These are phyloP conservation scores for Cicer arietinum DNA, from an alignment of 306 rosid genomes.

Conservation along the genomic window DNA sequence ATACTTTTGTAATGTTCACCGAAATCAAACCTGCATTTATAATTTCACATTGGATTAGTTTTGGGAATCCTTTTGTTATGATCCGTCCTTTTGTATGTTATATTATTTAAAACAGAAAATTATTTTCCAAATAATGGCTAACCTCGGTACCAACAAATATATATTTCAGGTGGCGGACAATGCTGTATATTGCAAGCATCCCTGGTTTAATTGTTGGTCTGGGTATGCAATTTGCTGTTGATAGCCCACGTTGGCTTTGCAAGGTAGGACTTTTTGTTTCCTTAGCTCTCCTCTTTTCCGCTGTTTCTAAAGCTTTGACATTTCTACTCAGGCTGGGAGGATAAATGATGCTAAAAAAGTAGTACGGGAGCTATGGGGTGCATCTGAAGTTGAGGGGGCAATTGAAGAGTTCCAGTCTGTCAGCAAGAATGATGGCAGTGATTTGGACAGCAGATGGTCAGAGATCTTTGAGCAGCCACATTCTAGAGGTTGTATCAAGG, in stretches of 20 bases:
- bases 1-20: conserved; percentile 1
- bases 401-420: conserved; percentile 78
- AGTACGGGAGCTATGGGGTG: conserved; percentile 79
- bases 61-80: neutral
- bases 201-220: conserved; percentile 73
- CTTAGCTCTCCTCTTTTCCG: conserved; percentile 21
- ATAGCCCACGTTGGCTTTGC: conserved; percentile 96
- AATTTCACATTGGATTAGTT: conserved; percentile 17
- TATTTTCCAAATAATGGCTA: conserved; percentile 34
- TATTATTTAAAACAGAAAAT: conserved; percentile 4
- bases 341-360: conserved; percentile 66
- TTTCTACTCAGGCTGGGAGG: conserved; percentile 72
- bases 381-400: conserved; percentile 75
- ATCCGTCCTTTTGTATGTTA: neutral
- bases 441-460: conserved; percentile 73
- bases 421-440: conserved; percentile 76
- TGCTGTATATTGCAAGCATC: conserved; percentile 81
- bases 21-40: neutral
- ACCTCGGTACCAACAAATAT: conserved; percentile 13
- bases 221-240: conserved; percentile 92
- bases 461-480: conserved; percentile 81
- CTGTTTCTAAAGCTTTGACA: conserved; percentile 26
- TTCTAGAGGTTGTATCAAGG: conserved; percentile 90
- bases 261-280: conserved; percentile 60
- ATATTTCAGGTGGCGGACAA: conserved; percentile 88